These are phyloP conservation scores for Populus simonii DNA, from an alignment of 345 rosid species.

Conservation along the genomic window DNA sequence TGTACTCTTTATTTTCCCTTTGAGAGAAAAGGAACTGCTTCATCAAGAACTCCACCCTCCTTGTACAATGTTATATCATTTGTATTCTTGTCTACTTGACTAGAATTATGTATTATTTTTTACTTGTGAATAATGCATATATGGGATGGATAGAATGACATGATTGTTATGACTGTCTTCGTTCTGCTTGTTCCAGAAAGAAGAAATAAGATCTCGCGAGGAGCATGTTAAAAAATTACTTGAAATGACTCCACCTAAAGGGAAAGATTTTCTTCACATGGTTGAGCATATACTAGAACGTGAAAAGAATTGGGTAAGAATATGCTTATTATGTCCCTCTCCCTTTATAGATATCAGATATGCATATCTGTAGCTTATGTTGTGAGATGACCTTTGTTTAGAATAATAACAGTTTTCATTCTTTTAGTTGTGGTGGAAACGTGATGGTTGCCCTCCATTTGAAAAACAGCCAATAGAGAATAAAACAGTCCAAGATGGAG, in stretches of 20 bases:
- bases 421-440: conserved; percentile 95
- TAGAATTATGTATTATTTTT: background rate
- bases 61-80: background rate
- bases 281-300: conserved; percentile 88
- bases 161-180: background rate
- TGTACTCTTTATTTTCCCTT: background rate
- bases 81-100: background rate
- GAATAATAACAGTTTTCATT: conserved; percentile 16
- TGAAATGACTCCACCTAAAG: conserved; percentile 91
- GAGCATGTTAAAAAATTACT: conserved; percentile 85
- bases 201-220: conserved; percentile 82
- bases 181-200: conserved; percentile 52
- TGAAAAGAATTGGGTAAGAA: conserved; percentile 91
- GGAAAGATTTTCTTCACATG: conserved; percentile 73
- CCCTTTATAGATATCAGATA: background rate
- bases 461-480: conserved; percentile 81
- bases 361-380: background rate
- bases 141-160: background rate
- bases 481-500: conserved; percentile 58
- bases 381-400: conserved; percentile 4
- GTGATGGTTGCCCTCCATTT: conserved; percentile 95
- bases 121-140: background rate
- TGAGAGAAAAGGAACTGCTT: background rate
- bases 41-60: background rate
- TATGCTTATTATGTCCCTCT: background rate